A percentile compares a stretch with the other conserved stretches of the same genome.
Conservation (phyloP, 2,329 filamentous ascomycete genomes). For the Tolypocladium paradoxum region DNA sequence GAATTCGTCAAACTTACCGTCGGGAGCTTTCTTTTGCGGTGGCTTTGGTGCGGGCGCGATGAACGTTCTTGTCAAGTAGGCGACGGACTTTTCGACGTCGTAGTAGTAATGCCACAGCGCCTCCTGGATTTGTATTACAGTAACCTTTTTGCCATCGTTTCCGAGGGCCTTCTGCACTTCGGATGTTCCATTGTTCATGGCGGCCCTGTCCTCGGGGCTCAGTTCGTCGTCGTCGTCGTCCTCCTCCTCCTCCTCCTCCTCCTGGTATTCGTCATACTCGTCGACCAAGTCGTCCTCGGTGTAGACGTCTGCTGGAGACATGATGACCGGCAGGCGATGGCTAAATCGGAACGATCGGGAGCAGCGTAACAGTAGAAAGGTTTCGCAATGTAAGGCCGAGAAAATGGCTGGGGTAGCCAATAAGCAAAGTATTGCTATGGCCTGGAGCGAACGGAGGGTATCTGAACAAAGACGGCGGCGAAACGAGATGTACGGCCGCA, state of each 20-base stretch:
- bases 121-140: conserved; percentile 65
- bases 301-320: conserved; percentile 26
- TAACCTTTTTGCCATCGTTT: conserved; percentile 43
- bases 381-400: neutral
- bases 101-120: conserved; percentile 94
- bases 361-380: neutral
- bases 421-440: neutral
- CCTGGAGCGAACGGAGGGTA: neutral
- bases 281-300: conserved; percentile 36
- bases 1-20: conserved; percentile 28
- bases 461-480: neutral
- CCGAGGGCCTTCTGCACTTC: conserved; percentile 59
- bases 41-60: conserved; percentile 28
- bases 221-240: too few relatives aligned
- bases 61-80: conserved; percentile 62
- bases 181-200: conserved; percentile 53
- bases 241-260: conserved; percentile 33
- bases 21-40: conserved; percentile 28
- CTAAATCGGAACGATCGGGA: neutral
- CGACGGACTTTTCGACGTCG: conserved; percentile 75
- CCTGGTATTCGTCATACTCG: conserved; percentile 37
- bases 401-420: neutral
- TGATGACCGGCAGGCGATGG: conserved; percentile 2
- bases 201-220: conserved; percentile 34
- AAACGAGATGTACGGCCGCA: neutral